Conservation (phyloP, 352 stramenopile genomes). For the Pythium pectinolyticum region DNA sequence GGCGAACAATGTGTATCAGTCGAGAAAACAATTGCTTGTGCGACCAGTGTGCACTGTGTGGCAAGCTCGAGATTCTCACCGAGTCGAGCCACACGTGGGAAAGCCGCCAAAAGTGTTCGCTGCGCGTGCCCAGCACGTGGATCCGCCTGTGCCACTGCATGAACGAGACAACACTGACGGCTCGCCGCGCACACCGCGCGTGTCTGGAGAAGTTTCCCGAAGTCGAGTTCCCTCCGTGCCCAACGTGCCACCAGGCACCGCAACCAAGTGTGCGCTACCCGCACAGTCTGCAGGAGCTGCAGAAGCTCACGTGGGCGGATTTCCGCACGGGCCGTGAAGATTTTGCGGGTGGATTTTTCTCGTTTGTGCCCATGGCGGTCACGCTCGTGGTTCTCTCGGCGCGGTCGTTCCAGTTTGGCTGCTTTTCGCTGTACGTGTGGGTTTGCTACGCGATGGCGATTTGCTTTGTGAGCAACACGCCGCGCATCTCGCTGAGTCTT, state of each 20-base stretch:
- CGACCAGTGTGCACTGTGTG: conserved; percentile 44
- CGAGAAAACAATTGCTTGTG: conserved; percentile 26
- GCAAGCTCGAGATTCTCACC: conserved; percentile 33
- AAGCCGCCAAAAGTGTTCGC: conserved; percentile 26
- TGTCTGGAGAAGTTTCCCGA: conserved; percentile 30
- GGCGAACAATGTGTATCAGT: conserved; percentile 29
- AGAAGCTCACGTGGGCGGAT: conserved; percentile 35
- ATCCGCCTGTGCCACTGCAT: conserved; percentile 41
- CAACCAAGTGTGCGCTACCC: conserved; percentile 25
- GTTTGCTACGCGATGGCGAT: conserved; percentile 35
- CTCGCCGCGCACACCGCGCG: conserved; percentile 33
- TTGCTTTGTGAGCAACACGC: conserved; percentile 48
- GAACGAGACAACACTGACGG: conserved; percentile 29
- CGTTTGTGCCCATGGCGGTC: conserved; percentile 40
- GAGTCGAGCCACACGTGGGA: conserved; percentile 32
- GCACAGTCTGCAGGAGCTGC: conserved; percentile 31
- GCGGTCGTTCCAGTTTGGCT: conserved; percentile 37
- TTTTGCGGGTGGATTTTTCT: conserved; percentile 47
- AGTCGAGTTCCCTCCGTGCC: conserved; percentile 3
- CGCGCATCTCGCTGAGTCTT: conserved; percentile 38
- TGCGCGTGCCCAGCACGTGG: conserved; percentile 42
- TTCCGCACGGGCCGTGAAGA: conserved; percentile 30
- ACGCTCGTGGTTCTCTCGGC: conserved; percentile 35
- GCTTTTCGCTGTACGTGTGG: conserved; percentile 39
- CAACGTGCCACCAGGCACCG: conserved; percentile 19